Base-by-base conservation (phyloP, 345 rosid species). In the Camelina hispida region DNA sequence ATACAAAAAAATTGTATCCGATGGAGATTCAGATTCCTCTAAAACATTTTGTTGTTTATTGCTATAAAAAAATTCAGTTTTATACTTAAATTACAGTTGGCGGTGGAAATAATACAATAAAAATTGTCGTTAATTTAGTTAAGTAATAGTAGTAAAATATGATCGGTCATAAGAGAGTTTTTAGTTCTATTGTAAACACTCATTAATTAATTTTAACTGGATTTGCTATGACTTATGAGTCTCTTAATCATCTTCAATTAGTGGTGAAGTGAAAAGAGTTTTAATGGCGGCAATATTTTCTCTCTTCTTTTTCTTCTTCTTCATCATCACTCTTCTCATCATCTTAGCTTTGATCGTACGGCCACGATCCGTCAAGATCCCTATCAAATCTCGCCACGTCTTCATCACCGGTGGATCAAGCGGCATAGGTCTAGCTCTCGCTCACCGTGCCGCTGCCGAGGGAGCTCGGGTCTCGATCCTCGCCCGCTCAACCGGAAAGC, bases 341-440 rank as follows among this genome's bases (percentile, higher is more conserved):
- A 42, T 86, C 61, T 81, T 89, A 43, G 77, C 51, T 64, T 9
- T 82, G 50, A 78, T 87, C 53, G 85, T 77, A 60, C 80, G 85
- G 1, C 95, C 93, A 25, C 62, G 80, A 11, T 78, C 86, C n/a
- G 80, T 81, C 66, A 81, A 11, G 51, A 79, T 91, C 79, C 85
- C 90, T 2, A 79, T 89, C 52, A 87, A 85, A 57, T 69, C 73
- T 28, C 90, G 93, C 55, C 95, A 85, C 69, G 91, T 91, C 18
- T 86, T 89, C 87, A 85, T 91, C 78, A 91, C 95, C 30, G 89
- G 97, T 30, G 93, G 97, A 55, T 91, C 97, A 43, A 87, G 87
- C 68, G 93, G 95, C 44, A 91, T 91, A 17, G 89, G 97, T 12
- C 80, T 87, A 8, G 87, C 95, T 38, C 69, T 87, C 32, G 95